A percentile compares a stretch with the other conserved stretches of the same genome.
These are phyloP conservation scores for Capsella bursapastoris DNA, from an alignment of 345 rosid species.

Conservation along the genomic window DNA sequence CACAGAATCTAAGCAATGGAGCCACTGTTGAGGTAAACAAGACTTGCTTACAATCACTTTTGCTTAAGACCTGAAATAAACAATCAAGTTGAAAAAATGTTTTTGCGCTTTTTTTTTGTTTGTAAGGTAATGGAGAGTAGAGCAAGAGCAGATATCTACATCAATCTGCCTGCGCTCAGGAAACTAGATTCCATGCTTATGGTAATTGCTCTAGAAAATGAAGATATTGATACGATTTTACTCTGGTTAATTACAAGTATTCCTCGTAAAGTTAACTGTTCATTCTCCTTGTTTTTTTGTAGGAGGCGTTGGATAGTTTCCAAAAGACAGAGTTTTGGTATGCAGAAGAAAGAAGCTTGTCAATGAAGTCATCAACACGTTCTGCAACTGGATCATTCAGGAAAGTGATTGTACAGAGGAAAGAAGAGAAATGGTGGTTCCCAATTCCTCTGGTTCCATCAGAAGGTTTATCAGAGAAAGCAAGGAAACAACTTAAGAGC, in stretches of 20 bases:
- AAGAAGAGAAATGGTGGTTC: slow-evolving; percentile 97
- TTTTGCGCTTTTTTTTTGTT: neutral
- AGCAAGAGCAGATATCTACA: slow-evolving; percentile 73
- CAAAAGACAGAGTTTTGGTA: slow-evolving; percentile 88
- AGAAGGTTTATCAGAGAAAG: slow-evolving; percentile 72
- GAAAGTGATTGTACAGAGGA: slow-evolving; percentile 63
- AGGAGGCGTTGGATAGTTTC: slow-evolving; percentile 86
- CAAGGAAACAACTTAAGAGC: slow-evolving; percentile 64
- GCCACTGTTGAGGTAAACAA: slow-evolving; percentile 61
- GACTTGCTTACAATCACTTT: neutral
- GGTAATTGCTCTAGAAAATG: slow-evolving; percentile 47
- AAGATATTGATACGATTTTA: neutral
- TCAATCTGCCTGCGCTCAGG: slow-evolving; percentile 84
- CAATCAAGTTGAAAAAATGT: neutral
- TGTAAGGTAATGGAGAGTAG: slow-evolving; percentile 75
- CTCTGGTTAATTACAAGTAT: neutral
- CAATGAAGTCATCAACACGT: slow-evolving; percentile 60
- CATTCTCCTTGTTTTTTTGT: slow-evolving; percentile 20
- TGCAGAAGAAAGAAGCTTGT: slow-evolving; percentile 75
- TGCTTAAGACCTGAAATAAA: neutral
- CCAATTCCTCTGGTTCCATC: slow-evolving; percentile 81
- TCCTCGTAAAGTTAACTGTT: neutral
- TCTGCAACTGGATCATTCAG: slow-evolving; percentile 65
- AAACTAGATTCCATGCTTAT: slow-evolving; percentile 91
- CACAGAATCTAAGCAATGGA: slow-evolving; percentile 62